Base-by-base conservation (phyloP, 169 alveolate genomes). In the Plasmodium inui region DNA sequence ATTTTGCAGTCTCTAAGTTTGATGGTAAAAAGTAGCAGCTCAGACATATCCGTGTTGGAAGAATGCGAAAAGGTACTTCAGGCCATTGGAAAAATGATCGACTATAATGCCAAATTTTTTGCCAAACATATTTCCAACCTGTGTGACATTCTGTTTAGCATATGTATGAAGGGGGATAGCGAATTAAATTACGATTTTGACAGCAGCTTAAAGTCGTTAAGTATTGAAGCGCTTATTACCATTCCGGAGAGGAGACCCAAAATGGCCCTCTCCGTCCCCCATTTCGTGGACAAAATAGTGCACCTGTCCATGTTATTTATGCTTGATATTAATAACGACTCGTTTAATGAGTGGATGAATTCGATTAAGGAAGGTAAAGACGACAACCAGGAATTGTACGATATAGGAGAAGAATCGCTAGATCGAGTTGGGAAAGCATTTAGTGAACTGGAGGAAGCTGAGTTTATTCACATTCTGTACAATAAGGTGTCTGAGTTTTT, bases 381-480 rank as follows among this genome's bases (percentile, higher is more conserved):
- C 32, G 98, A 97, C 34, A 95, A 88, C 28, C 98, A 97, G 61
- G 95, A 97, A 39, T 91, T 97, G 14, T 97, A 97, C 71, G 98
- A 96, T 57, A 97, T 96, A 6, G 98, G 98, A 5, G 98, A 97
- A 61, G 98, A 97, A 85, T 97, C 98, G 7, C 55, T 97, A 81
- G 98, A 97, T 72, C 83, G 98, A 37, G 95, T 97, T 37, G 98
- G 98, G 17, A 90, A 97, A 6, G 98, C 98, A 55, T 86, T 95
- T 30, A 97, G 96, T 76, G 92, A 93, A 28, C 26, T 95, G n/a
- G 98, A 96, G 39, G 97, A 96, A 72, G 94, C 95, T 53, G 96
- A 96, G 67, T 95, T 97, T 71, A 96, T 96, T 92, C 96, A 94
- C 84, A 97, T 96, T 83, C 93, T 95, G 73, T 96, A 93, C 70